Evolutionary conservation across 306 rosid genomes (phyloP).

Genomic region (Corylus avellana): DNA sequence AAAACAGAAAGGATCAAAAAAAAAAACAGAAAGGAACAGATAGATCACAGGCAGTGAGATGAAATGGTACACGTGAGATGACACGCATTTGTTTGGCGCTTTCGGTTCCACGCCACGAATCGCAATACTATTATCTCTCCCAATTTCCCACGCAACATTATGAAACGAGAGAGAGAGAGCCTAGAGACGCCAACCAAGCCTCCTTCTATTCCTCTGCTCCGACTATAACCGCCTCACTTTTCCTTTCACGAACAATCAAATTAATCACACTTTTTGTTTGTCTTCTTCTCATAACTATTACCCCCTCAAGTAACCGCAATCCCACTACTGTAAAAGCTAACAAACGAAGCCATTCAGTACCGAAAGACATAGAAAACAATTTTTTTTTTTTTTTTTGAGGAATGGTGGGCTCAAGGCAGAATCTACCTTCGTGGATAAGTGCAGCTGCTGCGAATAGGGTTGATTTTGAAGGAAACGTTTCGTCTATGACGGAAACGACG

Average conservation of each 20-base stretch:
- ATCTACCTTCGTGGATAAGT: constrained; percentile 48
- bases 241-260: not conserved
- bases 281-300: not conserved
- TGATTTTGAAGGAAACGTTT: constrained; percentile 42
- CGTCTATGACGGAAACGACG: constrained; percentile 32
- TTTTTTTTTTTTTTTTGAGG: not conserved
- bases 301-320: not conserved
- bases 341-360: not conserved
- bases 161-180: not conserved
- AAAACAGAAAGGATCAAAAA: too few relatives aligned
- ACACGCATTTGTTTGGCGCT: constrained; percentile 43
- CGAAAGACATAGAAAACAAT: not conserved
- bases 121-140: not conserved
- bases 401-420: constrained; percentile 47
- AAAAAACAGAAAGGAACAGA: too few relatives aligned
- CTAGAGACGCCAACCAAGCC: too few relatives aligned
- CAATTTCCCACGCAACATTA: constrained; percentile 17
- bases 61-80: not conserved
- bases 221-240: too few relatives aligned
- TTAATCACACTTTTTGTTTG: not conserved
- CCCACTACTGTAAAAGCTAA: not conserved
- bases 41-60: too few relatives aligned
- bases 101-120: constrained; percentile 63
- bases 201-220: not conserved
- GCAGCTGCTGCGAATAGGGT: constrained; percentile 41